Evolutionary conservation across 768 basidiomycete species (phyloP).

Genomic region (Baorangia bicolor): DNA sequence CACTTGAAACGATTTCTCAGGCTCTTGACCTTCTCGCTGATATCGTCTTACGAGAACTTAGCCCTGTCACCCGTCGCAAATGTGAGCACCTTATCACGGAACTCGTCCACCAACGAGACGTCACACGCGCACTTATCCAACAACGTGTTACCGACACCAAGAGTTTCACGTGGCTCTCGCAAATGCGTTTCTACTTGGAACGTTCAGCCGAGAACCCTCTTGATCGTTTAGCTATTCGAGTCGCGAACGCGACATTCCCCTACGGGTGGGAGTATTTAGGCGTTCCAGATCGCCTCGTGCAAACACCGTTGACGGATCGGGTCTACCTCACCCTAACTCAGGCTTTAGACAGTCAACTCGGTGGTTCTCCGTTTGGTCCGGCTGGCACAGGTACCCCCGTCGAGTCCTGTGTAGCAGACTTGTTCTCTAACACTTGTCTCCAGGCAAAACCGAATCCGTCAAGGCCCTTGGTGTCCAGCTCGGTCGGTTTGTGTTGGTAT

Average conservation of each 20-base stretch:
- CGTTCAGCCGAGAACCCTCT: constrained; percentile 67
- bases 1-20: constrained; percentile 74
- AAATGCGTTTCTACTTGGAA: constrained; percentile 98
- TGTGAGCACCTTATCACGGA: constrained; percentile 99
- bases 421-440: constrained; percentile 3
- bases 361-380: constrained; percentile 97
- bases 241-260: constrained; percentile 90
- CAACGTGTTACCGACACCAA: constrained; percentile 61
- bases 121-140: constrained; percentile 75
- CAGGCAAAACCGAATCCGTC: constrained; percentile 98
- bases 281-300: constrained; percentile 93
- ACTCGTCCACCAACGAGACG: constrained; percentile 96
- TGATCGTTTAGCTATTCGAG: constrained; percentile 74
- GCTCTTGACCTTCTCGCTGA: constrained; percentile 95
- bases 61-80: constrained; percentile 90
- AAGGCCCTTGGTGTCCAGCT: constrained; percentile 97
- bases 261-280: constrained; percentile 99
- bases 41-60: constrained; percentile 88
- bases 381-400: constrained; percentile 81
- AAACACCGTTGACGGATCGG: constrained; percentile 95
- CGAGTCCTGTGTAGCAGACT: not conserved
- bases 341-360: constrained; percentile 90
- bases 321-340: constrained; percentile 97
- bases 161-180: constrained; percentile 91
- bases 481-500: constrained; percentile 99